phyloP scores from a whole-genome alignment of 768 basidiomycete species.

The Suillus placidus region DNA sequence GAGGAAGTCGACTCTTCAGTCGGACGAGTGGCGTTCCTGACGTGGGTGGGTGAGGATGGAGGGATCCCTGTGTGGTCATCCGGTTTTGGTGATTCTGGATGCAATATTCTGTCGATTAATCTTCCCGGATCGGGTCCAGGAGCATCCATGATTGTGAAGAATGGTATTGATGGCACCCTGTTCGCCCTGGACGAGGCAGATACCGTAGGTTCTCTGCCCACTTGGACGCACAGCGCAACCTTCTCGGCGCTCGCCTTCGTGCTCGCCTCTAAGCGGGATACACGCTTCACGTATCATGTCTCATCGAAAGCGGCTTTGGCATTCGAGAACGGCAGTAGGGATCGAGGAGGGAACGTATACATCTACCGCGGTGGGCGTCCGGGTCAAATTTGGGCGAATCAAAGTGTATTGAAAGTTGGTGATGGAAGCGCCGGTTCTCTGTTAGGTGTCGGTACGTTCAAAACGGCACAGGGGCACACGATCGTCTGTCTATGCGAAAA shows the following conservation, averaged over 20 bases:
- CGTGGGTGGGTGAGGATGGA: conserved; percentile 65
- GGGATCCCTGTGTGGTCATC: conserved; percentile 45
- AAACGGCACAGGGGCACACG: conserved; percentile 38
- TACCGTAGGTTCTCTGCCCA: conserved; percentile 27
- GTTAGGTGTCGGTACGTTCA: conserved; percentile 69
- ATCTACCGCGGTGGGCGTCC: conserved; percentile 66
- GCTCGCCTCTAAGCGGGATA: conserved; percentile 88
- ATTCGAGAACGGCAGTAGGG: conserved; percentile 75
- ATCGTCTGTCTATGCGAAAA: conserved; percentile 79
- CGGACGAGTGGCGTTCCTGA: conserved; percentile 64
- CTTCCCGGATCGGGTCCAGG: conserved; percentile 53
- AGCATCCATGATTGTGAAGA: conserved; percentile 63
- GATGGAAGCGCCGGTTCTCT: conserved; percentile 73
- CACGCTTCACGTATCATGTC: conserved; percentile 82
- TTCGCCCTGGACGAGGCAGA: conserved; percentile 48
- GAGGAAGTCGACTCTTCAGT: conserved; percentile 82
- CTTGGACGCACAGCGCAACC: conserved; percentile 80
- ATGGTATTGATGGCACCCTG: conserved; percentile 71
- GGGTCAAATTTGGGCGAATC: conserved; percentile 69
- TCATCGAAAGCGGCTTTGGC: conserved; percentile 63
- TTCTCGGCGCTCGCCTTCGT: conserved; percentile 93
- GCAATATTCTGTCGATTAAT: conserved; percentile 68
- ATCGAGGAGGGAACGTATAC: conserved; percentile 82
- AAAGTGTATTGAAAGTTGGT: conserved; percentile 77
- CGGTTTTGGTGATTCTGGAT: conserved; percentile 36